A percentile compares a stretch with the other conserved stretches of the same genome.
Conservation (phyloP, 176 grass and related monocot genomes). For the Oropetium thomaeum region DNA sequence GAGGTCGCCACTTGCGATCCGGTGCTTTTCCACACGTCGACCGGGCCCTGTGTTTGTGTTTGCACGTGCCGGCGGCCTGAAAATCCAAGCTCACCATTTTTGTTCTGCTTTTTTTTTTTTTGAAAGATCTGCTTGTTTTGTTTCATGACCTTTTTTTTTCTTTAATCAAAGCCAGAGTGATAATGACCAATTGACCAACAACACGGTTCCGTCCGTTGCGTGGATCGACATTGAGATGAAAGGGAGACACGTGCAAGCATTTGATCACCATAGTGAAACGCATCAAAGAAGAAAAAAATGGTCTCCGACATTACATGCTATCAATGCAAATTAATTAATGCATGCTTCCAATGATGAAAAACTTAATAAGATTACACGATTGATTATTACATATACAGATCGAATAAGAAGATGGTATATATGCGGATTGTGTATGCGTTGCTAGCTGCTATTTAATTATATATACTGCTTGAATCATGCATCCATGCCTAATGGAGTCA, state of each 20-base stretch:
- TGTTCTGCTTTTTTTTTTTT: too few species aligned
- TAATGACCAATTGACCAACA: not conserved
- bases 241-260: not conserved
- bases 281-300: too few species aligned
- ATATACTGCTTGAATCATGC: slow-evolving; percentile 4
- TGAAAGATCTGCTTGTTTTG: too few species aligned
- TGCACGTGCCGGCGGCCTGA: not conserved
- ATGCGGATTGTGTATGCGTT: not conserved
- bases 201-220: too few species aligned
- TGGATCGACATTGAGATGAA: not conserved
- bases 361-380: not conserved
- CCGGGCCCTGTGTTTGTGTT: not conserved
- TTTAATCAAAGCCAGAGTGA: not conserved
- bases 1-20: slow-evolving; percentile 43
- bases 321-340: not conserved
- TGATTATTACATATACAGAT: not conserved
- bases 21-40: slow-evolving; percentile 4
- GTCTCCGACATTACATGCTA: not conserved
- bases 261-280: not conserved
- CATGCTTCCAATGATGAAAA: slow-evolving; percentile 12
- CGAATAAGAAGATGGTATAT: not conserved
- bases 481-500: not conserved
- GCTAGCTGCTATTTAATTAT: slow-evolving; percentile 20
- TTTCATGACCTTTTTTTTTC: not conserved
- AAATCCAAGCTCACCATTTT: not conserved